phyloP scores from a whole-genome alignment of 2,329 filamentous ascomycete species.

The Biscogniauxia sp. region DNA sequence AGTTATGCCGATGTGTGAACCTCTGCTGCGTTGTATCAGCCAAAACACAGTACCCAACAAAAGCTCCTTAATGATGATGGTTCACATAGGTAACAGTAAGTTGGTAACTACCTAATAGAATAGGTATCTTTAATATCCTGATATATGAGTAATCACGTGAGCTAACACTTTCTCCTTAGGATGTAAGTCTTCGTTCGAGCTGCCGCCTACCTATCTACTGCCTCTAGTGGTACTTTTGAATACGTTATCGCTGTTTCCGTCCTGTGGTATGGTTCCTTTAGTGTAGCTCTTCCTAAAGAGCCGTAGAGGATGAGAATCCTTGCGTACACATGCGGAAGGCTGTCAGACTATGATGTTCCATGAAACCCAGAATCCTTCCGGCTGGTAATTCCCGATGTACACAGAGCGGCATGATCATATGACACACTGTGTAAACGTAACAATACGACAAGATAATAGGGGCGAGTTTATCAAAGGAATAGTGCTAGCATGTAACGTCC shows the following conservation, averaged over 20 bases:
- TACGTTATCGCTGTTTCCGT: background rate
- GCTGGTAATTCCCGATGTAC: background rate
- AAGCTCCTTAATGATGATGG: too few relatives aligned
- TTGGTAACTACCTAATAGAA: too few relatives aligned
- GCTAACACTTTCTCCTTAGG: background rate
- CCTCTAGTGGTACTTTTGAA: background rate
- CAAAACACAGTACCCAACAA: too few relatives aligned
- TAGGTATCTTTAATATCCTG: background rate
- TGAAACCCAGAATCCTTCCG: background rate
- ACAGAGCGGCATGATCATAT: background rate
- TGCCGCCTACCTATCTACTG: background rate
- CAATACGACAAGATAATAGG: background rate
- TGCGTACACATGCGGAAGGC: background rate
- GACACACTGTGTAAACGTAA: background rate
- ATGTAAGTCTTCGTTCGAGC: background rate
- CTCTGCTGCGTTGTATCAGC: too few relatives aligned
- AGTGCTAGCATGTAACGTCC: background rate
- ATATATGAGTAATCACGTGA: background rate
- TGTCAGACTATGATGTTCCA: background rate
- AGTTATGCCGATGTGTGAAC: background rate
- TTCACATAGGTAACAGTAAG: background rate
- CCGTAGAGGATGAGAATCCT: background rate
- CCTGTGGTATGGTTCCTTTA: background rate
- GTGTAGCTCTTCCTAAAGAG: background rate
- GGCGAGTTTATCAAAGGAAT: background rate